Evolutionary conservation across 2,329 filamentous ascomycete genomes (phyloP), one percentile per base, ranked within the genome.

Genomic region (Nannizziopsis arthrosporioides): DNA sequence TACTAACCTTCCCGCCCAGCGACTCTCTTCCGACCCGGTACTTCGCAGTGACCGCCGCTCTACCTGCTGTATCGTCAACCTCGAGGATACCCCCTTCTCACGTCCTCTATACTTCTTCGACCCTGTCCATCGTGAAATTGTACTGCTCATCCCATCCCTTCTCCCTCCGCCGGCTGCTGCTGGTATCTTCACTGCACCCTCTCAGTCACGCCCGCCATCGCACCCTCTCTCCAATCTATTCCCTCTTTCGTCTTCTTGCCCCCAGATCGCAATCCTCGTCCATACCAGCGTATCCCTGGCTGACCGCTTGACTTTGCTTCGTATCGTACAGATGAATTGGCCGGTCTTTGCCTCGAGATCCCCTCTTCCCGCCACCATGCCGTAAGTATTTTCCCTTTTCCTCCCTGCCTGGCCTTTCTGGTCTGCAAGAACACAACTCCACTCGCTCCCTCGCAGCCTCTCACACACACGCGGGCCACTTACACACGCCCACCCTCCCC

Each of bases 251-350:
- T 27, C 22, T 27, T 7, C 40, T 49, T 43, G 12, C 34, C 45
- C n/a, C 36, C 27, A 37, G 34, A 32, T 45, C 38, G 47, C 41
- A 31, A 47, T 34, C 32, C 51, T 45, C 41, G 34, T 30, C 14
- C 37, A 47, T 53, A 49, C 43, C 49, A 45, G 40, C 37, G 42
- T 35, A 48, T 47, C 39, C 46, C 50, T 52, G 47, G 52, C 53
- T 55, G 52, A 55, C 39, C 18, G 43, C 46, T 49, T 49, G 22
- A 27, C 22, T 27, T 39, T 18, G 42, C 27, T 50, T 39, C 52
- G 51, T 53, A 54, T 51, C 49, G 48, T 50, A 51, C 54, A 56
- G 54, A 56, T 56, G 54, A 56, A 52, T 55, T 55, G 54, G 53
- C 51, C 53, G 44, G 46, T 52, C 39, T 55, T 54, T 47, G 45